Percentiles rank a stretch among this genome's conserved stretches.
phyloP scores from a whole-genome alignment of 345 rosid species.

The Camelina hispida region DNA sequence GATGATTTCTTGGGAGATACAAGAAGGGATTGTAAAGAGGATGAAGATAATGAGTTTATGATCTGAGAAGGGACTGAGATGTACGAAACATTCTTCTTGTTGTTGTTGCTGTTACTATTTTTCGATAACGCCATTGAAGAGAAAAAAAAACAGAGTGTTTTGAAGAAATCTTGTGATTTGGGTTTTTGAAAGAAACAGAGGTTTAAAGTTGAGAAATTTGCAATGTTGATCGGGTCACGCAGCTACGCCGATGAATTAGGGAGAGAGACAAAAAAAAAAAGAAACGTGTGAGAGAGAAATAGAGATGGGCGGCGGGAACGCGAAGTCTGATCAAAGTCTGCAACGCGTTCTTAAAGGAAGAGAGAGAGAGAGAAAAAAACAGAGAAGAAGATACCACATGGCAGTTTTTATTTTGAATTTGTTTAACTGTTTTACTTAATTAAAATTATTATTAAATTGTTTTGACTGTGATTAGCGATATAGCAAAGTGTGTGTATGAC shows the following conservation, averaged over 20 bases:
- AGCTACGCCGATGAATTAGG: constrained; percentile 28
- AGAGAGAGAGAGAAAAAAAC: constrained; percentile 9
- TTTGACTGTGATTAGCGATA: constrained; percentile 32
- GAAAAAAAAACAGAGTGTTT: background rate
- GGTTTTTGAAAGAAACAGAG: constrained; percentile 12
- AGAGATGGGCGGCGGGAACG: constrained; percentile 51
- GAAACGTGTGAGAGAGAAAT: constrained; percentile 43
- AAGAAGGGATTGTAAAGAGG: constrained; percentile 75
- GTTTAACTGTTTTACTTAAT: constrained; percentile 8
- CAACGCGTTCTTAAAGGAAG: constrained; percentile 48
- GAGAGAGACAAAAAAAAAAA: constrained; percentile 24
- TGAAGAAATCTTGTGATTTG: constrained; percentile 4
- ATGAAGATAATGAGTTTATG: constrained; percentile 69
- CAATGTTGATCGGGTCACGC: background rate
- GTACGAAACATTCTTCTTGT: constrained; percentile 61
- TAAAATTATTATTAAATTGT: background rate
- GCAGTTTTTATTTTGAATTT: constrained; percentile 31
- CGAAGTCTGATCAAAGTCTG: constrained; percentile 50
- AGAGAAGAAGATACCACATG: constrained; percentile 35
- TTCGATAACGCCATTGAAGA: constrained; percentile 57
- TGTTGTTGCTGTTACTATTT: constrained; percentile 19
- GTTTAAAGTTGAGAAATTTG: background rate
- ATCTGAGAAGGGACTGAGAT: constrained; percentile 80
- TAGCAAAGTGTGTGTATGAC: background rate
- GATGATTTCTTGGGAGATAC: constrained; percentile 66